phyloP scores from a whole-genome alignment of 345 rosid genomes.

The Acer negundo region DNA sequence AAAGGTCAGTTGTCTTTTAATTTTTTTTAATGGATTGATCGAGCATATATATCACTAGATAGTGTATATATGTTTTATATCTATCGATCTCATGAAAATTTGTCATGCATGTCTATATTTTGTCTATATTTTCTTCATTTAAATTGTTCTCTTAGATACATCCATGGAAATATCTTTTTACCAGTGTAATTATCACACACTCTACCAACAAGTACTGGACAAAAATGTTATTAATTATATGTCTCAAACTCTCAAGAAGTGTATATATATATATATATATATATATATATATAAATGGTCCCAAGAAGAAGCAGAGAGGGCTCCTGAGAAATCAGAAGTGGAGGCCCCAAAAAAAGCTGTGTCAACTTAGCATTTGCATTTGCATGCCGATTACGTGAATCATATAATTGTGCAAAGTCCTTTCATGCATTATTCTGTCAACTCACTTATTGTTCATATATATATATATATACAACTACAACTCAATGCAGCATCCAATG shows the following conservation, averaged over 20 bases:
- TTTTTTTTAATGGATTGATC: too few relatives aligned
- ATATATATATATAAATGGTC: conserved; percentile 15
- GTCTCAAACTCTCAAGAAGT: conserved; percentile 5
- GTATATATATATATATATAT: background rate
- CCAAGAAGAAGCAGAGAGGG: conserved; percentile 3
- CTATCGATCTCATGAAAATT: too few relatives aligned
- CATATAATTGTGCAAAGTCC: conserved; percentile 27
- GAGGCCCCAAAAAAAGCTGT: conserved; percentile 24
- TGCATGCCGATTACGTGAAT: conserved; percentile 56
- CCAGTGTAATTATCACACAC: background rate
- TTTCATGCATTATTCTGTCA: conserved; percentile 21
- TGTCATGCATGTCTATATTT: too few relatives aligned
- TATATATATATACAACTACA: too few relatives aligned
- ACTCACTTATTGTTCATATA: conserved; percentile 13
- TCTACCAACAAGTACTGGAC: background rate
- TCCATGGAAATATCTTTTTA: too few relatives aligned
- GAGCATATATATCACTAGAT: too few relatives aligned
- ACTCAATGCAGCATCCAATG: conserved; percentile 50
- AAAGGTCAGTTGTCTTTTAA: too few relatives aligned
- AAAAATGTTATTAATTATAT: background rate
- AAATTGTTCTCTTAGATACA: too few relatives aligned
- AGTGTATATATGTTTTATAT: too few relatives aligned
- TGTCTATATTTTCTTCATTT: too few relatives aligned
- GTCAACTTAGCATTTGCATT: conserved; percentile 23
- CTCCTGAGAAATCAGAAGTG: background rate